phyloP scores from a whole-genome alignment of 2,329 filamentous ascomycete species.

The Monilinia polystroma region DNA sequence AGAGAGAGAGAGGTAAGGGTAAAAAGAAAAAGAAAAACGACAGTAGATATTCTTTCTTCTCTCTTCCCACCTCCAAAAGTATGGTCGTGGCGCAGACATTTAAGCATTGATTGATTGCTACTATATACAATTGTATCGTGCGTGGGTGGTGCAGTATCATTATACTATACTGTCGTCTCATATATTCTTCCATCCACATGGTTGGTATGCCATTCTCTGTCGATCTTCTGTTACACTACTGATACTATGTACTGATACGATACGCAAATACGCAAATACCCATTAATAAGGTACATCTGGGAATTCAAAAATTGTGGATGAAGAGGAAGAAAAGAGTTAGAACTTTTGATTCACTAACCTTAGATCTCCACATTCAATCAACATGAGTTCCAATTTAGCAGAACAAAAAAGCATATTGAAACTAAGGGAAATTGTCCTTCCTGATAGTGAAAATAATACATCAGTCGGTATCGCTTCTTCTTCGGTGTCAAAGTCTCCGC shows the following conservation, averaged over 20 bases:
- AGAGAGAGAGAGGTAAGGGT: background rate
- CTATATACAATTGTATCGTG: too few relatives aligned
- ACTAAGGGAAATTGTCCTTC: slow-evolving; percentile 1
- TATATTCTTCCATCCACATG: slow-evolving; percentile 3
- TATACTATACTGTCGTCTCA: background rate
- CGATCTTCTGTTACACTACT: slow-evolving; percentile 7
- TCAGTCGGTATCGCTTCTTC: slow-evolving; percentile 6
- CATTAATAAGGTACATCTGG: too few relatives aligned
- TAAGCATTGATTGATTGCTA: background rate
- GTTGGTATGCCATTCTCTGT: background rate
- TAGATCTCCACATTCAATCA: slow-evolving; percentile 2
- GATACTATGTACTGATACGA: slow-evolving; percentile 1
- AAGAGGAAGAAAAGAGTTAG: background rate
- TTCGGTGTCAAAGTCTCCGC: background rate
- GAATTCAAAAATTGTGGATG: background rate
- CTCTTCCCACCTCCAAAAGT: background rate
- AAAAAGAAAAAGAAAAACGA: background rate
- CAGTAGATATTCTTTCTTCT: background rate
- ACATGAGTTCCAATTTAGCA: background rate
- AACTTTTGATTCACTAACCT: background rate
- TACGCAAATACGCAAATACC: background rate
- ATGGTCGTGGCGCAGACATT: slow-evolving; percentile 7
- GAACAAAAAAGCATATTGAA: slow-evolving; percentile 5
- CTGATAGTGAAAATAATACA: background rate
- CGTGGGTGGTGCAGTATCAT: too few relatives aligned